phyloP scores from a whole-genome alignment of 2,329 filamentous ascomycete genomes.

The Orbilia javanica region DNA sequence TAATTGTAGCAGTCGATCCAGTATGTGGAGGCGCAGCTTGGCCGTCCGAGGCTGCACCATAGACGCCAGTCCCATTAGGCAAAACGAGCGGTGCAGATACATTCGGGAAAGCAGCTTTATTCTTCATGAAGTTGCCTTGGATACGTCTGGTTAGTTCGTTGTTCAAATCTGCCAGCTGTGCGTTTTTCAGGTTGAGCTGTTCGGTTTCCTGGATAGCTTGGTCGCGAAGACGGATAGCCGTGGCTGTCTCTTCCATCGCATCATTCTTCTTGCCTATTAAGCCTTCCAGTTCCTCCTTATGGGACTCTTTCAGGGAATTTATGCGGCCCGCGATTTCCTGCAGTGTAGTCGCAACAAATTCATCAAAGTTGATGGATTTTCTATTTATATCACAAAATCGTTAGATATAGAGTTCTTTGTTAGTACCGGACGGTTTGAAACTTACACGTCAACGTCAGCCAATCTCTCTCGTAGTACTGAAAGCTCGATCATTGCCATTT shows the following conservation, averaged over 20 bases:
- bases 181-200: slow-evolving; percentile 92
- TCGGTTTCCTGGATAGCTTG: slow-evolving; percentile 96
- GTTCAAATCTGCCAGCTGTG: slow-evolving; percentile 93
- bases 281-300: slow-evolving; percentile 81
- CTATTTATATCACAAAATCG: slow-evolving; percentile 71
- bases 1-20: slow-evolving; percentile 61
- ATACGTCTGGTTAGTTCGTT: slow-evolving; percentile 95
- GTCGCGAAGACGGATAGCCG: slow-evolving; percentile 86
- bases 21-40: slow-evolving; percentile 58
- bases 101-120: slow-evolving; percentile 73
- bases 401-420: slow-evolving; percentile 24
- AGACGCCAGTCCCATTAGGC: slow-evolving; percentile 64
- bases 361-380: slow-evolving; percentile 81
- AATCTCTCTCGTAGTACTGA: slow-evolving; percentile 56
- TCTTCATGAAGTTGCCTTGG: slow-evolving; percentile 90
- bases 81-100: slow-evolving; percentile 74
- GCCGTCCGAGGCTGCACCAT: slow-evolving; percentile 64
- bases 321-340: slow-evolving; percentile 74
- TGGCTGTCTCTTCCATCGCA: slow-evolving; percentile 84
- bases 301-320: slow-evolving; percentile 82
- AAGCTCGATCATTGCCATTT: slow-evolving; percentile 54
- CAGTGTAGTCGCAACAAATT: slow-evolving; percentile 74
- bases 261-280: slow-evolving; percentile 89
- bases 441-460: slow-evolving; percentile 61
- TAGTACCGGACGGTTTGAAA: slow-evolving; percentile 25